These are phyloP conservation scores for Phycomyces blakesleeanus DNA, from an alignment of 192 early-diverging fungal genomes.

Conservation along the genomic window DNA sequence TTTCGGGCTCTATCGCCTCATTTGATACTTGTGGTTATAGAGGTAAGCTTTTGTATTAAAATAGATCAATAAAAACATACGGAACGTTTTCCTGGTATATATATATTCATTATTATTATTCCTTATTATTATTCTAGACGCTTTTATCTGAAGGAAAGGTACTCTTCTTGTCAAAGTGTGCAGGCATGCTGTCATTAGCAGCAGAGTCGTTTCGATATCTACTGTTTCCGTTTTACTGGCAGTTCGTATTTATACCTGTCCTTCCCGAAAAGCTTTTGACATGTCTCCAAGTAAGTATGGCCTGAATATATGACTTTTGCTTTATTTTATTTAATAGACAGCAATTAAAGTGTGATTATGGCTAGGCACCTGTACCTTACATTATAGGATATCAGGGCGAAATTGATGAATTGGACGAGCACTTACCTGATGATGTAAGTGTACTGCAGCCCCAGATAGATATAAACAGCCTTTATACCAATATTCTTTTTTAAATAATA, in stretches of 20 bases:
- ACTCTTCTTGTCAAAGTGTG: constrained; percentile 63
- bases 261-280: constrained; percentile 61
- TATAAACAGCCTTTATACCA: neutral
- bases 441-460: neutral
- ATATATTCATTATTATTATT: neutral
- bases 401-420: constrained; percentile 47
- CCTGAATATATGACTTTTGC: too few species aligned
- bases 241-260: constrained; percentile 74
- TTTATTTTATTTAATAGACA: too few species aligned
- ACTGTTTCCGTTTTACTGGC: constrained; percentile 75
- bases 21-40: constrained; percentile 64
- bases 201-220: constrained; percentile 59
- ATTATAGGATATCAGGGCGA: constrained; percentile 67
- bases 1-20: constrained; percentile 64
- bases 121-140: constrained; percentile 26
- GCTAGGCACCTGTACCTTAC: constrained; percentile 76
- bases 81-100: too few species aligned
- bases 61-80: too few species aligned
- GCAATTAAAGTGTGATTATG: constrained; percentile 27
- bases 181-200: constrained; percentile 67
- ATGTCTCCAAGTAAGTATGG: constrained; percentile 31
- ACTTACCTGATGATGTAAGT: constrained; percentile 60
- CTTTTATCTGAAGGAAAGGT: constrained; percentile 67
- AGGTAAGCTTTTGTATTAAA: constrained; percentile 41
- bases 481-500: neutral